phyloP scores from a whole-genome alignment of 1,284 basidiomycete species.

The Cutaneotrichosporon spelunceum region DNA sequence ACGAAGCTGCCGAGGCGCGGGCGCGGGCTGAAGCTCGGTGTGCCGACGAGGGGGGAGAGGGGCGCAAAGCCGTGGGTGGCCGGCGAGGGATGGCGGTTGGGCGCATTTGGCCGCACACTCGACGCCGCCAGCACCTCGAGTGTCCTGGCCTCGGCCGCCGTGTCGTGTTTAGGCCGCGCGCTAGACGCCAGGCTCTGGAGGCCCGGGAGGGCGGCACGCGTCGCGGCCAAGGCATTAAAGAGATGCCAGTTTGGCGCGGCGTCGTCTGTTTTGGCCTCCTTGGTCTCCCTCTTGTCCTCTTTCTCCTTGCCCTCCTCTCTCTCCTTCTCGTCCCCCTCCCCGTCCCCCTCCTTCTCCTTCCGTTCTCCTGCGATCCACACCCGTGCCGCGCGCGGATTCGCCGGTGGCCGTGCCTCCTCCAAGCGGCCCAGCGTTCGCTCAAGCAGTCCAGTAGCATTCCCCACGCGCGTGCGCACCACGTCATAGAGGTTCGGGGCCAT shows the following conservation, averaged over 20 bases:
- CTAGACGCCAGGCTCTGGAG: slow-evolving; percentile 27
- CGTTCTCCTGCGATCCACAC: slow-evolving; percentile 32
- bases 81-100: not conserved
- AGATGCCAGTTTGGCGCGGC: slow-evolving; percentile 38
- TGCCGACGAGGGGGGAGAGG: not conserved
- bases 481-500: slow-evolving; percentile 42
- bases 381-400: slow-evolving; percentile 40
- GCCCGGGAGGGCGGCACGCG: slow-evolving; percentile 27
- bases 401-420: slow-evolving; percentile 36
- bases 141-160: slow-evolving; percentile 15
- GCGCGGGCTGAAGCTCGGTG: not conserved
- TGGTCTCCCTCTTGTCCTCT: not conserved
- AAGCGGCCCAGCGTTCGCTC: slow-evolving; percentile 35
- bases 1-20: not conserved
- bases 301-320: not conserved
- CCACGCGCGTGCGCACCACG: slow-evolving; percentile 35
- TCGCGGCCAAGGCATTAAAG: slow-evolving; percentile 38
- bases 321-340: not conserved
- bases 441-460: slow-evolving; percentile 33
- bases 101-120: not conserved
- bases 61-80: not conserved
- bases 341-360: slow-evolving; percentile 3
- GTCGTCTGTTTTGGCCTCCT: not conserved
- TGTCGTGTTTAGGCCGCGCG: slow-evolving; percentile 19
- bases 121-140: slow-evolving; percentile 18